Conservation (phyloP, 1,284 basidiomycete genomes). For the Melampsora americana region DNA sequence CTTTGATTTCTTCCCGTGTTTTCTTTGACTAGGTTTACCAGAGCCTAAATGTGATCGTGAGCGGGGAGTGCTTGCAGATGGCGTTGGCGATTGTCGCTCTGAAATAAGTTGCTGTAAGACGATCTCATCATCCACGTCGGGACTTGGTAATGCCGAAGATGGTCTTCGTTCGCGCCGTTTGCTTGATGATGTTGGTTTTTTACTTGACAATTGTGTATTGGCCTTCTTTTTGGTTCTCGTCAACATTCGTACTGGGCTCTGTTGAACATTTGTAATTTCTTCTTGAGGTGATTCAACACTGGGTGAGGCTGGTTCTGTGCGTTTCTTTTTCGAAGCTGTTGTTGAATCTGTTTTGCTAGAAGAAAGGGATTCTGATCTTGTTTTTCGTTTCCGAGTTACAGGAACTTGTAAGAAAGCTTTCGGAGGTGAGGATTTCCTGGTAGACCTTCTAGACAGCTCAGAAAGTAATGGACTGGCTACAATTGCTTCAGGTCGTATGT, state of each 20-base stretch:
- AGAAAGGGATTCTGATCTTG: neutral
- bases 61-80: neutral
- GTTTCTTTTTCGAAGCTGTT: neutral
- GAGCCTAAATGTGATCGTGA: too few species aligned
- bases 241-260: neutral
- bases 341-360: conserved; percentile 1
- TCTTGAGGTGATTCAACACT: neutral
- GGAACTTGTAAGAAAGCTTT: neutral
- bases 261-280: neutral
- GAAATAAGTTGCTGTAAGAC: neutral
- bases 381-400: neutral
- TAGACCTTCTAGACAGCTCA: neutral
- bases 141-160: neutral
- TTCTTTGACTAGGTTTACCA: too few species aligned
- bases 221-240: neutral
- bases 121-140: conserved; percentile 2
- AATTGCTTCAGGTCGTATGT: neutral
- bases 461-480: conserved; percentile 5
- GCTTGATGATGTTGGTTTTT: neutral
- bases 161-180: neutral
- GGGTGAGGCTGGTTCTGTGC: neutral
- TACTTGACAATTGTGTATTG: neutral
- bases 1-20: neutral
- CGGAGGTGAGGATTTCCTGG: neutral
- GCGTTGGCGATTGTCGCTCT: neutral